Evolutionary conservation across 2,329 filamentous ascomycete species (phyloP).

Genomic region (Fusarium caatingaense): DNA sequence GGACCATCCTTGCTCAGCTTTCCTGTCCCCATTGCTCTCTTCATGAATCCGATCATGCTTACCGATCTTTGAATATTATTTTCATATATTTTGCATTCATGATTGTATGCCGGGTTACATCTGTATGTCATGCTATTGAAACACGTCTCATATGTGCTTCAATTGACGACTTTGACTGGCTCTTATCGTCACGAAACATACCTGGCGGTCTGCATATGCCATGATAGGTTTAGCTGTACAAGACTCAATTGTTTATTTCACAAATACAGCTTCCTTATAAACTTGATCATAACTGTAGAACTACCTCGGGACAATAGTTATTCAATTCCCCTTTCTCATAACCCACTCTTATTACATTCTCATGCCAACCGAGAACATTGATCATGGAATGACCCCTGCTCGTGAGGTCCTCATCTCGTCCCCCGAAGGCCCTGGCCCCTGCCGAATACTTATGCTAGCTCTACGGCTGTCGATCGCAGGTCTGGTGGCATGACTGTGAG

Average conservation of each 20-base stretch:
- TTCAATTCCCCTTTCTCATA: conserved; percentile 19
- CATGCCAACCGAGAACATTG: conserved; percentile 33
- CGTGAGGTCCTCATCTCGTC: conserved; percentile 22
- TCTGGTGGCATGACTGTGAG: conserved; percentile 21
- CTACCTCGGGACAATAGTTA: background rate
- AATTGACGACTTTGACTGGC: conserved; percentile 33
- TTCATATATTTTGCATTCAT: conserved; percentile 1
- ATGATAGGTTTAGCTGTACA: conserved; percentile 14
- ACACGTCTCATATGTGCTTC: conserved; percentile 12
- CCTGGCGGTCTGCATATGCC: conserved; percentile 18
- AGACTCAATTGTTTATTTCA: conserved; percentile 2
- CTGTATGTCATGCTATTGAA: conserved; percentile 17
- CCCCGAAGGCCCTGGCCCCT: conserved; percentile 20
- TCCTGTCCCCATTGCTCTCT: conserved; percentile 5
- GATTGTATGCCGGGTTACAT: background rate
- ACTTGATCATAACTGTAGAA: background rate
- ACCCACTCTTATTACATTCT: conserved; percentile 40
- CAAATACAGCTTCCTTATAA: background rate
- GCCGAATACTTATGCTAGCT: conserved; percentile 1
- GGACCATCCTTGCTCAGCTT: conserved; percentile 18
- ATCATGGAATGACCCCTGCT: conserved; percentile 22
- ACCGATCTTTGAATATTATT: background rate
- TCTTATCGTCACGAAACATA: conserved; percentile 21
- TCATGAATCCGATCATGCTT: conserved; percentile 8
- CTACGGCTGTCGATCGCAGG: conserved; percentile 10